Percentiles rank a stretch among this genome's conserved stretches.
Evolutionary conservation across 495 filamentous ascomycete genomes (phyloP).

Genomic region (Aspergillus nanangensis): DNA sequence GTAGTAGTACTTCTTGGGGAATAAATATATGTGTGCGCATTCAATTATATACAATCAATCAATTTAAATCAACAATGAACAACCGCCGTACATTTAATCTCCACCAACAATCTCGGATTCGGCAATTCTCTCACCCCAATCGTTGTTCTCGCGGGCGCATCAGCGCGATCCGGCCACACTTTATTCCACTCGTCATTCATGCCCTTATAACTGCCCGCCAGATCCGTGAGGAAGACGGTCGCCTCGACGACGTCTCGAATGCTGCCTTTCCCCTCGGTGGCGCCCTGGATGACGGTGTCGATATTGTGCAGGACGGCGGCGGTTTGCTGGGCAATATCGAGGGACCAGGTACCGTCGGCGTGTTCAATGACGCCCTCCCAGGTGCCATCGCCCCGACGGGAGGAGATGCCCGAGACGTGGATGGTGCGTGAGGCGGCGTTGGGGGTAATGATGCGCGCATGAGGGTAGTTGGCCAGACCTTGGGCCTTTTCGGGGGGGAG

Average conservation of each 20-base stretch:
- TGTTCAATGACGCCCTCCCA: conserved; percentile 22
- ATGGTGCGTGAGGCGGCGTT: conserved; percentile 17
- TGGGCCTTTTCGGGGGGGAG: conserved; percentile 21
- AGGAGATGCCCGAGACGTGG: conserved; percentile 29
- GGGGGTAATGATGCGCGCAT: conserved; percentile 22
- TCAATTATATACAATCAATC: neutral
- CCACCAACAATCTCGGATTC: conserved; percentile 28
- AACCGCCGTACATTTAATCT: conserved; percentile 30
- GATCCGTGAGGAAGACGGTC: conserved; percentile 25
- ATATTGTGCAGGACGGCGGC: conserved; percentile 28
- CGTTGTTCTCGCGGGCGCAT: conserved; percentile 28
- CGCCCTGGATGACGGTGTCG: conserved; percentile 26
- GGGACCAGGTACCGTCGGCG: conserved; percentile 18
- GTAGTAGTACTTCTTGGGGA: no score
- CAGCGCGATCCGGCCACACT: conserved; percentile 23
- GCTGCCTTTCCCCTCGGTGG: conserved; percentile 21
- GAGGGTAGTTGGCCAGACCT: conserved; percentile 29
- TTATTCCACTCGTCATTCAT: conserved; percentile 37
- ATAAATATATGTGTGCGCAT: no score
- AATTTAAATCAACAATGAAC: neutral
- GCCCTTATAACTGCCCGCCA: conserved; percentile 24
- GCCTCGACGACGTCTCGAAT: conserved; percentile 28
- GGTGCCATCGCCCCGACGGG: conserved; percentile 17
- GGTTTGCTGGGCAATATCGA: conserved; percentile 29
- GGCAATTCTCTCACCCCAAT: conserved; percentile 31